Evolutionary conservation across 371 early-diverging fungal species (phyloP).

Genomic region (Syncephalis fuscata): DNA sequence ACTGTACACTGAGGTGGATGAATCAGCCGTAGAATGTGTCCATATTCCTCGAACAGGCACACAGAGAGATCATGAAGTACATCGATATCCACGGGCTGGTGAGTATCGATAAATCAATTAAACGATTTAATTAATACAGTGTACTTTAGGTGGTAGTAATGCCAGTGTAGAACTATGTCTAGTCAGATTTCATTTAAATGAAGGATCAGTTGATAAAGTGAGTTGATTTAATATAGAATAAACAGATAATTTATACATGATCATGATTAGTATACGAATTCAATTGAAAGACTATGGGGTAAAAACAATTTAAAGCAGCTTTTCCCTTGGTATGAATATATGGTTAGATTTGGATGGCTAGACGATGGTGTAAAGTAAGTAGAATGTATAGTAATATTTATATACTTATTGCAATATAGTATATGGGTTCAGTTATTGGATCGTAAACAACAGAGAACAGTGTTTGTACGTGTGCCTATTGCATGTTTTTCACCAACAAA

Average conservation of each 20-base stretch:
- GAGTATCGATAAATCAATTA: constrained; percentile 4
- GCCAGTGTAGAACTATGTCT: too few relatives aligned
- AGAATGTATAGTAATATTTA: neutral
- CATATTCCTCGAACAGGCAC: too few relatives aligned
- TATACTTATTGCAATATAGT: constrained; percentile 10
- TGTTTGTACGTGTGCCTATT: constrained; percentile 25
- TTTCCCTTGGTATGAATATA: constrained; percentile 65
- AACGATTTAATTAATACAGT: neutral
- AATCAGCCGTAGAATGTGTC: constrained; percentile 20
- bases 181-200: too few relatives aligned
- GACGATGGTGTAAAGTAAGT: constrained; percentile 34
- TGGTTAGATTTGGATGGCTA: constrained; percentile 59
- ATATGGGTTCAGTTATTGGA: constrained; percentile 55
- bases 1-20: constrained; percentile 43
- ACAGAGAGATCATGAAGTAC: too few relatives aligned
- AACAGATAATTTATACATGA: constrained; percentile 3
- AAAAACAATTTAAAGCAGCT: constrained; percentile 15
- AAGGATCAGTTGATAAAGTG: too few relatives aligned
- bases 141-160: too few relatives aligned
- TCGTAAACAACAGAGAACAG: constrained; percentile 35
- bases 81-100: constrained; percentile 6
- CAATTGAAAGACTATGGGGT: constrained; percentile 23
- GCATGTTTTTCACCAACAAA: constrained; percentile 15
- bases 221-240: too few relatives aligned
- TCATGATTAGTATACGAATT: neutral